These are phyloP conservation scores for Chaetomium tenue DNA, from an alignment of 495 filamentous ascomycete genomes.

Conservation along the genomic window DNA sequence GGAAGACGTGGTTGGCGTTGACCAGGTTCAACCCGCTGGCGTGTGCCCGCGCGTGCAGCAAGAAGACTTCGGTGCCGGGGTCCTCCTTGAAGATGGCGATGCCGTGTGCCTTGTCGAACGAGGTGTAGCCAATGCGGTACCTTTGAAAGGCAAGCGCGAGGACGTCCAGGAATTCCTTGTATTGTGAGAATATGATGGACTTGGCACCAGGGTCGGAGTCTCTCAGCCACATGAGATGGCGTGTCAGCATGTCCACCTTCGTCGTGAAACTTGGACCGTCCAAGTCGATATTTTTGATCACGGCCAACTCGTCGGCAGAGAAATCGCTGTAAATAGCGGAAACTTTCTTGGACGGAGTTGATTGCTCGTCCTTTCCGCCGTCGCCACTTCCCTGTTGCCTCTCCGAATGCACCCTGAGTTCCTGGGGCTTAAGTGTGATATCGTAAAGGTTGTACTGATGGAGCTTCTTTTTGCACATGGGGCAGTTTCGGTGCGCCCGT, in stretches of 20 bases:
- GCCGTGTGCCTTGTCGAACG: conserved; percentile 61
- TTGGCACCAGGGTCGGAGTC: conserved; percentile 83
- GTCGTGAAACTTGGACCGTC: conserved; percentile 71
- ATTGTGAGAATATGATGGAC: conserved; percentile 86
- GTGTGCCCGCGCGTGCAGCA: conserved; percentile 84
- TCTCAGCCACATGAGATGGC: conserved; percentile 82
- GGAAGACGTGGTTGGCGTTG: conserved; percentile 89
- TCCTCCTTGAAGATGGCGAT: conserved; percentile 74
- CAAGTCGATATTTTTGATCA: conserved; percentile 82
- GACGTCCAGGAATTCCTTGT: conserved; percentile 72
- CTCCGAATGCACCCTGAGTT: conserved; percentile 69
- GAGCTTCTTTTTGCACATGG: conserved; percentile 71
- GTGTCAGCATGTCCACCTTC: conserved; percentile 79
- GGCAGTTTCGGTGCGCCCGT: conserved; percentile 60
- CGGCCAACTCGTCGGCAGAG: conserved; percentile 61
- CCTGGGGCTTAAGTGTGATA: conserved; percentile 77
- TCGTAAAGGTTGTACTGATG: conserved; percentile 65
- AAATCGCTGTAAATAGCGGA: conserved; percentile 72
- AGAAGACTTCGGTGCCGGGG: conserved; percentile 73
- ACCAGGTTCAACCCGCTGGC: conserved; percentile 85
- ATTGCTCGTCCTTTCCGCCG: background rate
- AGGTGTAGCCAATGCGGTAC: conserved; percentile 68
- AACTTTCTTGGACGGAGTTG: conserved; percentile 28
- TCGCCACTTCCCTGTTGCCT: background rate
- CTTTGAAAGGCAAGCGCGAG: conserved; percentile 63